Conservation (phyloP, 1,284 basidiomycete species). For the Prillingera fragicola region DNA sequence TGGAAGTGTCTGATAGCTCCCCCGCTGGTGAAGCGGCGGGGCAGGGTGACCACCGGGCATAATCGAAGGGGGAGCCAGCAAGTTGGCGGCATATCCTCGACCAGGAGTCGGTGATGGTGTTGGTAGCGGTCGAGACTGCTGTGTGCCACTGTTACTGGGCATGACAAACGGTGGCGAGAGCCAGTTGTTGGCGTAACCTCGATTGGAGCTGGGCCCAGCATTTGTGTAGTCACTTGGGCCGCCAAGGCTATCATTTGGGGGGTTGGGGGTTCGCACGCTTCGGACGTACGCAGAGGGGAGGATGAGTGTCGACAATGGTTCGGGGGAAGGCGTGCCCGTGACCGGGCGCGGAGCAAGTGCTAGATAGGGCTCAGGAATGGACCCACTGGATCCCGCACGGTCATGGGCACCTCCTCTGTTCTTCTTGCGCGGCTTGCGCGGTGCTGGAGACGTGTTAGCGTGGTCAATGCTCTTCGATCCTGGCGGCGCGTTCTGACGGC, state of each 20-base stretch:
- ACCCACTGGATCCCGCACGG: conserved; percentile 4
- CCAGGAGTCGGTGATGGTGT: neutral
- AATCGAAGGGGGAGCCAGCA: conserved; percentile 34
- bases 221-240: neutral
- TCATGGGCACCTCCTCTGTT: no score
- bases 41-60: conserved; percentile 38
- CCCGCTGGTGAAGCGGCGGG: no score
- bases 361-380: conserved; percentile 38
- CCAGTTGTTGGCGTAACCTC: neutral
- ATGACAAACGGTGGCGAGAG: neutral
- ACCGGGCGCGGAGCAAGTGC: conserved; percentile 37
- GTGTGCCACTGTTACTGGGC: neutral
- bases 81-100: conserved; percentile 21
- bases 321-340: neutral
- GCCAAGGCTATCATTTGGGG: neutral
- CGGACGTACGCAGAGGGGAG: conserved; percentile 22
- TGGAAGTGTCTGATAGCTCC: no score
- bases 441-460: conserved; percentile 1
- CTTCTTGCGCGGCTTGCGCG: conserved; percentile 28
- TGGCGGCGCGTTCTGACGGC: no score
- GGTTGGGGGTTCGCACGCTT: neutral
- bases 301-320: conserved; percentile 8
- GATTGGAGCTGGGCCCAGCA: neutral
- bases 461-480: no score
- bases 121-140: neutral